These are phyloP conservation scores for Epichloe hybrida DNA, from an alignment of 2,329 filamentous ascomycete species.

Conservation along the genomic window DNA sequence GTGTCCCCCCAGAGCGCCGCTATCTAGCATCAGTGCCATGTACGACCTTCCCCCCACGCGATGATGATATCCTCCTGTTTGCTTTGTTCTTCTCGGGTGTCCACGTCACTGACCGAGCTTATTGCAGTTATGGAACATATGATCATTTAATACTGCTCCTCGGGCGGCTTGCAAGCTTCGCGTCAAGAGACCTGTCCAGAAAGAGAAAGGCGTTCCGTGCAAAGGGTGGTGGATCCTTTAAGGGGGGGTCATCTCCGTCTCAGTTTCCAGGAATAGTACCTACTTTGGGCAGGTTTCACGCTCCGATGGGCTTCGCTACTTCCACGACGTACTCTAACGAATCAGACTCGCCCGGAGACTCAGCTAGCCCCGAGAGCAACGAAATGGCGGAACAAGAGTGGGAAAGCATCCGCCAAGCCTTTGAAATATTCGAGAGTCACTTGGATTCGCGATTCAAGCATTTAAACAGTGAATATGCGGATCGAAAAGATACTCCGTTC, in stretches of 20 bases:
- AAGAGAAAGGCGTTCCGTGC: constrained; percentile 51
- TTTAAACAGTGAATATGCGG: constrained; percentile 52
- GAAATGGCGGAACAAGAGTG: constrained; percentile 66
- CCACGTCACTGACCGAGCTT: neutral
- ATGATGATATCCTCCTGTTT: neutral
- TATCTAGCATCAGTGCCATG: constrained; percentile 64
- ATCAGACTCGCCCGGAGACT: constrained; percentile 32
- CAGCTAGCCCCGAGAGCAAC: constrained; percentile 50
- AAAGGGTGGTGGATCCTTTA: constrained; percentile 13
- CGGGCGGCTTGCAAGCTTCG: constrained; percentile 66
- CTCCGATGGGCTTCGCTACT: constrained; percentile 42
- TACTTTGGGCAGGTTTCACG: constrained; percentile 32
- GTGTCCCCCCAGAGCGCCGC: constrained; percentile 74
- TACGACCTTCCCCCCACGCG: constrained; percentile 23
- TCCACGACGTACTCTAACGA: constrained; percentile 30
- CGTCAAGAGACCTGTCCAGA: constrained; percentile 59
- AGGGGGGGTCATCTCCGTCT: constrained; percentile 21
- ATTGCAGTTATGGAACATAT: constrained; percentile 63
- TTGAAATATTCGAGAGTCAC: constrained; percentile 50
- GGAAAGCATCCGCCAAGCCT: constrained; percentile 58
- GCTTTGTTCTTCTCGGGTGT: constrained; percentile 8
- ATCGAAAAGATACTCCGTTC: constrained; percentile 56
- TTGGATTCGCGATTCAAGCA: constrained; percentile 68
- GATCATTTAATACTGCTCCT: constrained; percentile 79
- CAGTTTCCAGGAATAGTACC: constrained; percentile 45